Base-by-base conservation (phyloP, 805 yeast genomes). In the Candida oleophila region DNA sequence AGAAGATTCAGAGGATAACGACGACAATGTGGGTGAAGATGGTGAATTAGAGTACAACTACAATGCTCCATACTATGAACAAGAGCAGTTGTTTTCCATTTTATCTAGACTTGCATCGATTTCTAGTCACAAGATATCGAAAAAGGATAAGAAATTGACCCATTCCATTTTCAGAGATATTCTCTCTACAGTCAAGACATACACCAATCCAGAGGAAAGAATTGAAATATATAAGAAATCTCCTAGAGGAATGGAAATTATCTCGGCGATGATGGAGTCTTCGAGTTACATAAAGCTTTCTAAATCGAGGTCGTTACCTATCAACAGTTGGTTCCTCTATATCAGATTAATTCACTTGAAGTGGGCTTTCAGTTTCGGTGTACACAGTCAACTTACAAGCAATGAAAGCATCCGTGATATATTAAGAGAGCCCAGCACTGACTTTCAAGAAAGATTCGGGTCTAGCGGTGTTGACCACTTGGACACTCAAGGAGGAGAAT, bases 151-250 rank as follows among this genome's bases (percentile, higher is more conserved):
- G 59, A 77, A 76, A 49, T 81, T 77, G 34, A 69, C 80, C 21
- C 79, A 80, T 50, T 77, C 87, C 1, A 70, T 83, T 1, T 81
- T 83, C 60, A 71, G 83, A 56, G 85, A 83, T 49, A 80, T 82
- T 16, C 60, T 75, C 36, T 63, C 63, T 33, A 80, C 85, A 0
- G 65, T 83, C 9, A 70, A 68, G 43, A 56, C 57, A 15, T 76
- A 73, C 51, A 61, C 67, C 46, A 71, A 55, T 55, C 62, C 44
- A 44, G 67, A 51, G 49, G 64, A 50, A 41, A 59, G 68, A 62
- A 68, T 58, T 20, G 73, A 61, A 49, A 62, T 66, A 18, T 65
- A 66, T 54, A 69, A 68, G 54, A 55, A 56, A 35, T 60, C 74
- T 4, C 63, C 65, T 0, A 57, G 56, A 35, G 77, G 77, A 1